These are phyloP conservation scores for Cryptococcus sp. DNA, from an alignment of 1,284 basidiomycete genomes.

Conservation along the genomic window DNA sequence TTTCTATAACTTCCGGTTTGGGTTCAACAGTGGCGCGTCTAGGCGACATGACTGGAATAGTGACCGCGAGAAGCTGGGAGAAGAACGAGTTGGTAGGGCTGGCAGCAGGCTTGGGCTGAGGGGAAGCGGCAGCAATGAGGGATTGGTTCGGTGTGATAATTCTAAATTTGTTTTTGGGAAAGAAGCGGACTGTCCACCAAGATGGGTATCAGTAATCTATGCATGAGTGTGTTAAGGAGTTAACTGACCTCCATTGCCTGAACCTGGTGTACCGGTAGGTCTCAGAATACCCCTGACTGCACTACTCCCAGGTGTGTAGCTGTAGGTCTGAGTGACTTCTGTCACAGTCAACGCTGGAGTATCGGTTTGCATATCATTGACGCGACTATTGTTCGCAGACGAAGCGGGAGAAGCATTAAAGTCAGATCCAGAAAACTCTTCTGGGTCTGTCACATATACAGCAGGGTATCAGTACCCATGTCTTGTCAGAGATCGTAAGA, in stretches of 20 bases:
- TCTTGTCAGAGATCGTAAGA: background rate
- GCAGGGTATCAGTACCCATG: background rate
- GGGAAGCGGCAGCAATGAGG: conserved; percentile 7
- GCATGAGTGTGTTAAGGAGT: background rate
- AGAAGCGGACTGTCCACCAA: conserved; percentile 38
- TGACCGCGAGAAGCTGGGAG: conserved; percentile 37
- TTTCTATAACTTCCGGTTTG: background rate
- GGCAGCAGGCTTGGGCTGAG: conserved; percentile 13
- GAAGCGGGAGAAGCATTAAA: conserved; percentile 16
- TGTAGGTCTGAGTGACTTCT: conserved; percentile 13
- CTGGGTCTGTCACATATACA: conserved; percentile 17
- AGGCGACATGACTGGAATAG: conserved; percentile 33
- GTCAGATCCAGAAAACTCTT: conserved; percentile 23
- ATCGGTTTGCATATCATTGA: background rate
- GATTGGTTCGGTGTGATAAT: conserved; percentile 44
- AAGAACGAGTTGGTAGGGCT: conserved; percentile 34
- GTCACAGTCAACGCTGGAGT: conserved; percentile 12
- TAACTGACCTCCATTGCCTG: conserved; percentile 42
- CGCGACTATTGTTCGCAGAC: background rate
- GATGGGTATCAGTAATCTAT: background rate
- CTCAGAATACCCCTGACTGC: conserved; percentile 37
- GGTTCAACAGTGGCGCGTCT: conserved; percentile 8
- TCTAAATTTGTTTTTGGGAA: conserved; percentile 43
- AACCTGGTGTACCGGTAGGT: conserved; percentile 40
- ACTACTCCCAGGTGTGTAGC: conserved; percentile 17